Conservation (phyloP, 192 early-diverging fungal species). For the Podila minutissima region DNA sequence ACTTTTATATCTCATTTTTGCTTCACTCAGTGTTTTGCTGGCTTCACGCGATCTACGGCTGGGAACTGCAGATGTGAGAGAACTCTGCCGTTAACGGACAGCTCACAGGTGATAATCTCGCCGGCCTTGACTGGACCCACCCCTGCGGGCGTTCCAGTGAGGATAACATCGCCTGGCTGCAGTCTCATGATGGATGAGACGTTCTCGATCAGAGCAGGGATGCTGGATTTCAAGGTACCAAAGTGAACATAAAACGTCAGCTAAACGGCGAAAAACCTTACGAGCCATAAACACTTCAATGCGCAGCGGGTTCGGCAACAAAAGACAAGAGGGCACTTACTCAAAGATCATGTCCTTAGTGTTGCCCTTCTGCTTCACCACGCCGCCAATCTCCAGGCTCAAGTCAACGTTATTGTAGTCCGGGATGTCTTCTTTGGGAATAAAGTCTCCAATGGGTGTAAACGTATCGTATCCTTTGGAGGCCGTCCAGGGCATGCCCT, state of each 20-base stretch:
- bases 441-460: constrained; percentile 86
- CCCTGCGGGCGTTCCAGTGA: constrained; percentile 92
- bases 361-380: constrained; percentile 81
- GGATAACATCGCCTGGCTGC: constrained; percentile 88
- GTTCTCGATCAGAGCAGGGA: constrained; percentile 83
- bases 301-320: too few relatives aligned
- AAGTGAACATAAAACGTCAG: too few relatives aligned
- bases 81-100: constrained; percentile 52
- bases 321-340: constrained; percentile 47
- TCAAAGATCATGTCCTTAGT: constrained; percentile 95
- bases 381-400: constrained; percentile 81
- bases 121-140: constrained; percentile 84
- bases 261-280: too few relatives aligned
- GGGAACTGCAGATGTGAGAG: constrained; percentile 57
- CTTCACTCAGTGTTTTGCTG: not conserved
- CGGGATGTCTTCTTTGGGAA: constrained; percentile 70
- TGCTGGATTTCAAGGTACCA: constrained; percentile 42
- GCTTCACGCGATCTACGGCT: constrained; percentile 48
- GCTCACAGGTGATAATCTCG: constrained; percentile 79
- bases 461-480: constrained; percentile 98
- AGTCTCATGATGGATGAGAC: constrained; percentile 90
- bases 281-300: too few relatives aligned
- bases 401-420: constrained; percentile 81
- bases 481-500: constrained; percentile 87
- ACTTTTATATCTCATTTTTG: not conserved